These are phyloP conservation scores for Fusarium pininemorale DNA, from an alignment of 2,329 filamentous ascomycete genomes.

Conservation along the genomic window DNA sequence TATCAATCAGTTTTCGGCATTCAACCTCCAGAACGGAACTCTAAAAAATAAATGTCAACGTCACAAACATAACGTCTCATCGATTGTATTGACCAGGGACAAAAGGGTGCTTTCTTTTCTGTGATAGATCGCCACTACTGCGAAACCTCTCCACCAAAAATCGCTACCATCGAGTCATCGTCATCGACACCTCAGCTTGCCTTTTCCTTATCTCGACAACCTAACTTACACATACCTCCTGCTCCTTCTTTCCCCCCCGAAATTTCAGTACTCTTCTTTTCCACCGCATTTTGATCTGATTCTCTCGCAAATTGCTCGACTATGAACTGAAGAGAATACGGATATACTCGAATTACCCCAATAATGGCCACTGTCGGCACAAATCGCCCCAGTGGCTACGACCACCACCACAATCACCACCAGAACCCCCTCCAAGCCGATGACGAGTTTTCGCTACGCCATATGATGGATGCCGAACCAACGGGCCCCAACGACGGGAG, in stretches of 20 bases:
- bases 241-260: not conserved
- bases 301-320: conserved; percentile 2
- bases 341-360: conserved; percentile 7
- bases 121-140: conserved; percentile 25
- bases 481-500: conserved; percentile 17
- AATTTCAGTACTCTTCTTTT: not conserved
- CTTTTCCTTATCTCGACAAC: not conserved
- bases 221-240: not conserved
- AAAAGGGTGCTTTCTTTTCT: not conserved
- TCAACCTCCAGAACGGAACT: conserved; percentile 6
- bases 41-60: not conserved
- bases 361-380: conserved; percentile 38
- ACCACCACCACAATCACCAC: conserved; percentile 26
- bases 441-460: conserved; percentile 44
- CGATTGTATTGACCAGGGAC: not conserved
- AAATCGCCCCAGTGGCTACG: conserved; percentile 36
- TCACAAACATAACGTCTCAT: not conserved
- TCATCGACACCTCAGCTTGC: conserved; percentile 34
- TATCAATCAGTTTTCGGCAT: not conserved
- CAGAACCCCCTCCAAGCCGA: conserved; percentile 37
- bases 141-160: conserved; percentile 29
- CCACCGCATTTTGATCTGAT: not conserved
- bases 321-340: conserved; percentile 25
- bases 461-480: conserved; percentile 38
- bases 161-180: conserved; percentile 35